Evolutionary conservation across 2,329 filamentous ascomycete species (phyloP).

Genomic region (Aspergillus uvarum): DNA sequence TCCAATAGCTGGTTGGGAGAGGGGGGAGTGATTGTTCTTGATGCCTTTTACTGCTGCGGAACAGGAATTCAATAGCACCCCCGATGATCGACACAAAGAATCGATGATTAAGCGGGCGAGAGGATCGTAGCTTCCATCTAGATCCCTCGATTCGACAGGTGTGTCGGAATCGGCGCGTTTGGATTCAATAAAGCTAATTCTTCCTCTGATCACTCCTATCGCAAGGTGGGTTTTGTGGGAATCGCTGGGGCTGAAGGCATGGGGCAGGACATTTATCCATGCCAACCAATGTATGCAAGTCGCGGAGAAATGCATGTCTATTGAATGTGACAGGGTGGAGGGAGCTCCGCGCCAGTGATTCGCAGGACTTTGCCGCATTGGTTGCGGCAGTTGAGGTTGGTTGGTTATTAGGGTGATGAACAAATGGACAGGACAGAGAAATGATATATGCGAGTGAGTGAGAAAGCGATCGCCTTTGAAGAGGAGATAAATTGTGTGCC

Average conservation of each 20-base stretch:
- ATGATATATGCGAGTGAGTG: neutral
- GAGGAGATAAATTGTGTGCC: neutral
- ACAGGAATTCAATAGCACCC: neutral
- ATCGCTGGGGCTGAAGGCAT: neutral
- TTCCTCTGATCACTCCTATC: neutral
- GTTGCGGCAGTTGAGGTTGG: neutral
- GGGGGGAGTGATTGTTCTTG: neutral
- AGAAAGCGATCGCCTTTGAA: no score
- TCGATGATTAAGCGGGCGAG: no score
- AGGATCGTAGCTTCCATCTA: neutral
- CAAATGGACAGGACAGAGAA: no score
- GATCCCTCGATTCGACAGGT: neutral
- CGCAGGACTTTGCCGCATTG: neutral
- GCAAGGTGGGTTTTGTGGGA: neutral
- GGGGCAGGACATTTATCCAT: slow-evolving; percentile 3
- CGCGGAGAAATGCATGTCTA: slow-evolving; percentile 1
- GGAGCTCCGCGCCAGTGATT: no score
- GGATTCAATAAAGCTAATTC: neutral
- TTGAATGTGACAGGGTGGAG: neutral
- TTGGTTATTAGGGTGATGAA: neutral
- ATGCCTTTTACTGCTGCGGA: neutral
- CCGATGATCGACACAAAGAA: neutral
- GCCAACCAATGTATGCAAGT: neutral
- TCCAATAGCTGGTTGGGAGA: neutral
- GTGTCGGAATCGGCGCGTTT: neutral